Base-by-base conservation (phyloP, 192 early-diverging fungal genomes). In the Chytriomyces hyalinus region DNA sequence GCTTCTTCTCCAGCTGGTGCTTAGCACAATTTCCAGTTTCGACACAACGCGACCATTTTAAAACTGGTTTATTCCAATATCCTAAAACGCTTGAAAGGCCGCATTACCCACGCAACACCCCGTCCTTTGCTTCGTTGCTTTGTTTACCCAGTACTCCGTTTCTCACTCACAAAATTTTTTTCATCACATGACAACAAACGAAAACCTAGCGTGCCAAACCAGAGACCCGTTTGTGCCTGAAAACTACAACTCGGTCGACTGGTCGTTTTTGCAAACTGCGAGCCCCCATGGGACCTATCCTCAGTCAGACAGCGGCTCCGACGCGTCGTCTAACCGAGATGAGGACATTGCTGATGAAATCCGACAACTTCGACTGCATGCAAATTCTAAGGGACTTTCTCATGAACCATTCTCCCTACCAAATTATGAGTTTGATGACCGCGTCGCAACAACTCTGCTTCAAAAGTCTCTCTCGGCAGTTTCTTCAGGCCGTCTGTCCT, bases 131-230 rank as follows among this genome's bases (percentile, higher is more conserved):
- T 57, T 13, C 53, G 53, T 13, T 57, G 3, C 20, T 57, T 57
- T 57, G 53, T 57, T 13, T 13, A n/a, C 53, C 15, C 53, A 20
- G 20, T 57, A 3, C 4, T 57, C 20, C 3, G 15, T 57, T 13
- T n/a, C 51, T n/a, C 13, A 13, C 53, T 57, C 20, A 20, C 53
- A 1, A n/a, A 20, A 57, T n/a, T 15, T n/a, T 57, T 4, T 57
- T 13, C 53, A 57, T 20, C 13, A n/a, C 53, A 20, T 57, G 15
- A 57, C 13, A 57, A 57, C 53, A 57, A 2, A 57, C 53, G 20
- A 57, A 57, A 57, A 13, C 53, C 13, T 57, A 57, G 53, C 53
- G 53, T n/a, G 53, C 20, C 53, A 57, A 57, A 57, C 53, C 53
- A 57, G 15, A 20, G 53, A 57, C 13, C 53, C 53, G 15, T 57